Conservation (phyloP, 2,329 filamentous ascomycete species). For the Aureobasidium pullulans region DNA sequence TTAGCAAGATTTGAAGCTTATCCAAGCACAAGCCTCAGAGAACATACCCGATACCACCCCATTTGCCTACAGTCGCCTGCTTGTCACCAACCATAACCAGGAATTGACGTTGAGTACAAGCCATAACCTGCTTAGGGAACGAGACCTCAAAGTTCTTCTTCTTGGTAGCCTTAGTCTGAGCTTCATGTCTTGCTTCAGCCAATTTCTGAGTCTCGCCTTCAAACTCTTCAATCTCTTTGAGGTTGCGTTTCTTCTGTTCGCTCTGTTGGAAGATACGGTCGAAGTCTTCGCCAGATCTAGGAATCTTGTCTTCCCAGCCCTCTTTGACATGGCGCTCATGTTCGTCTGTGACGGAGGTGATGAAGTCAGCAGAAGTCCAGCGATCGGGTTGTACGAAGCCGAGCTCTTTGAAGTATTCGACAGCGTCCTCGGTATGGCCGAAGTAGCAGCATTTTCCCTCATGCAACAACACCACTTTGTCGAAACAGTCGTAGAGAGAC, state of each 20-base stretch:
- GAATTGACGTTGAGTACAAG: conserved; percentile 76
- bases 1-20: no score
- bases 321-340: conserved; percentile 71
- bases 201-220: conserved; percentile 57
- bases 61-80: conserved; percentile 66
- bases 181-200: conserved; percentile 64
- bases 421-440: conserved; percentile 59
- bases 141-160: conserved; percentile 73
- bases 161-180: conserved; percentile 57
- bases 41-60: conserved; percentile 53
- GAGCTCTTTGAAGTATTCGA: conserved; percentile 67
- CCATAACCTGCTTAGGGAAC: conserved; percentile 76
- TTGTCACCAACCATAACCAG: conserved; percentile 80
- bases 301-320: conserved; percentile 61
- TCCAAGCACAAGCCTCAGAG: no score
- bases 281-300: conserved; percentile 60
- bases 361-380: conserved; percentile 73
- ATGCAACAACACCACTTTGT: conserved; percentile 79
- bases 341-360: conserved; percentile 76
- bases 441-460: conserved; percentile 70
- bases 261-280: conserved; percentile 65
- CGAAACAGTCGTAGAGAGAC: conserved; percentile 55
- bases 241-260: conserved; percentile 47
- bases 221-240: conserved; percentile 62
- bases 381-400: conserved; percentile 65